phyloP scores from a whole-genome alignment of 179 eudicot genomes.

The Heliamphora pulchella region DNA sequence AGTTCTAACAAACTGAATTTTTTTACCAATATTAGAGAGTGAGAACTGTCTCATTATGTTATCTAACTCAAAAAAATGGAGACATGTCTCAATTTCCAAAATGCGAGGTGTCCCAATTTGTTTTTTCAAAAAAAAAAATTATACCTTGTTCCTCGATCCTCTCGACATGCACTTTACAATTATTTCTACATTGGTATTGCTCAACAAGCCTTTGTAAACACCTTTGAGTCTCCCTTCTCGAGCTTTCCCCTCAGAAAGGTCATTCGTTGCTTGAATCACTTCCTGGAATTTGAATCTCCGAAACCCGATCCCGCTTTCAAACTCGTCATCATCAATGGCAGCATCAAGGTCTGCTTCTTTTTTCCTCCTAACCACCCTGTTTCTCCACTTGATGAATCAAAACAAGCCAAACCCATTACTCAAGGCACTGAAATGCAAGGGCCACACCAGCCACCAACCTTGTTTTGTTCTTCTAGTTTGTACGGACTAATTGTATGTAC shows the following conservation, averaged over 20 bases:
- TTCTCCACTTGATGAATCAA: constrained; percentile 16
- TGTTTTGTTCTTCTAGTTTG: not conserved
- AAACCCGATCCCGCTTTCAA: constrained; percentile 18
- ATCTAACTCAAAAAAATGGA: too few species aligned
- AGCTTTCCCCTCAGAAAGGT: constrained; percentile 27
- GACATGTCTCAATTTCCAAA: too few species aligned
- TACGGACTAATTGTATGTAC: not conserved
- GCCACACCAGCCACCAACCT: constrained; percentile 13
- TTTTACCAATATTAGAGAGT: too few species aligned
- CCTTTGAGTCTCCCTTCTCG: constrained; percentile 27
- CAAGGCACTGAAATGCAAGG: constrained; percentile 12
- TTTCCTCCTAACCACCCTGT: not conserved
- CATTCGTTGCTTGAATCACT: constrained; percentile 15
- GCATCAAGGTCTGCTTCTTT: not conserved
- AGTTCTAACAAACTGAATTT: too few species aligned
- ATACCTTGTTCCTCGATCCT: constrained; percentile 15
- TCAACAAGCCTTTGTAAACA: constrained; percentile 24
- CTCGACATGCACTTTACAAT: constrained; percentile 24
- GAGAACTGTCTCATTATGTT: too few species aligned
- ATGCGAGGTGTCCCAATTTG: too few species aligned
- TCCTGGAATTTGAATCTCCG: constrained; percentile 15
- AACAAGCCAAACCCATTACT: constrained; percentile 15
- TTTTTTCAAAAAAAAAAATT: too few species aligned
- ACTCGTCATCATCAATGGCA: constrained; percentile 5
- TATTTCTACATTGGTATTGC: not conserved